Evolutionary conservation across 768 basidiomycete genomes (phyloP).

Genomic region (Boletus coccyginus): DNA sequence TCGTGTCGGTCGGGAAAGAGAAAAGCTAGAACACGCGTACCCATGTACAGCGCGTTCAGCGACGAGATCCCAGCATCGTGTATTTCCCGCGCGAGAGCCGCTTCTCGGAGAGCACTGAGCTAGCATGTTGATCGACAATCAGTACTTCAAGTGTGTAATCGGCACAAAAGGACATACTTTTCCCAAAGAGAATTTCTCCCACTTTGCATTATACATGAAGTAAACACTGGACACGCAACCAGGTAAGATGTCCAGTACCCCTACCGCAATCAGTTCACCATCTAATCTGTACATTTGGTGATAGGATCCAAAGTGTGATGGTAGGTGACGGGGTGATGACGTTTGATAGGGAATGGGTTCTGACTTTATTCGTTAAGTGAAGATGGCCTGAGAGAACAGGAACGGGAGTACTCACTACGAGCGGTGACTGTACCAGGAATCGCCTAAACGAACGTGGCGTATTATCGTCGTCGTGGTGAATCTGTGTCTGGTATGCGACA

Average conservation of each 20-base stretch:
- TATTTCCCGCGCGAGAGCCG: slow-evolving; percentile 72
- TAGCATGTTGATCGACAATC: slow-evolving; percentile 27
- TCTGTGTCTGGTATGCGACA: slow-evolving; percentile 68
- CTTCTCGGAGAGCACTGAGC: slow-evolving; percentile 86
- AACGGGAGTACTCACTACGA: slow-evolving; percentile 48
- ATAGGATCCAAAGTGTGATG: slow-evolving; percentile 83
- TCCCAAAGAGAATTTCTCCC: slow-evolving; percentile 70
- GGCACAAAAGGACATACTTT: slow-evolving; percentile 47
- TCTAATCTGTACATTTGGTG: slow-evolving; percentile 88
- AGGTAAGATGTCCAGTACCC: slow-evolving; percentile 88
- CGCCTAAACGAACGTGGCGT: slow-evolving; percentile 52
- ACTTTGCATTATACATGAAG: slow-evolving; percentile 81
- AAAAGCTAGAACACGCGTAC: slow-evolving; percentile 39
- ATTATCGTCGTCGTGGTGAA: slow-evolving; percentile 69
- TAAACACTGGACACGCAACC: slow-evolving; percentile 82
- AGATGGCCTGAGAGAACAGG: background rate
- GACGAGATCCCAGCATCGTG: slow-evolving; percentile 58
- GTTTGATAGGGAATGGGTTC: slow-evolving; percentile 59
- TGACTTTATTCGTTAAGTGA: slow-evolving; percentile 35
- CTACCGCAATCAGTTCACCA: slow-evolving; percentile 77
- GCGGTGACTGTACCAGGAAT: slow-evolving; percentile 80
- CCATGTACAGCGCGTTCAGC: slow-evolving; percentile 83
- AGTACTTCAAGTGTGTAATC: background rate
- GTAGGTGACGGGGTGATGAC: slow-evolving; percentile 54
- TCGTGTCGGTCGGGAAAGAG: background rate